Conservation (phyloP, 768 basidiomycete genomes). For the Neoboletus brunneissimus region DNA sequence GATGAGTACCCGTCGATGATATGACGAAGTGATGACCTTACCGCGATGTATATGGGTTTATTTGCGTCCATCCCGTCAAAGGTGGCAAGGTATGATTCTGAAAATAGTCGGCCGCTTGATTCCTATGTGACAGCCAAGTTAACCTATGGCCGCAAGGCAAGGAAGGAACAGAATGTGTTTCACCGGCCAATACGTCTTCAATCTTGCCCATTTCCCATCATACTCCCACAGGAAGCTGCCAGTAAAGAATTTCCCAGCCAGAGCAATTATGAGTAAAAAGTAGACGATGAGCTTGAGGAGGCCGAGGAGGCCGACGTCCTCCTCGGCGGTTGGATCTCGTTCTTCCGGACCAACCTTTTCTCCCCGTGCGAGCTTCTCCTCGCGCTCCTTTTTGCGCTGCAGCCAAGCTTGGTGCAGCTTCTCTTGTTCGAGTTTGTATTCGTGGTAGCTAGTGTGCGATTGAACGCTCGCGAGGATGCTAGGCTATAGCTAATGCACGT, state of each 20-base stretch:
- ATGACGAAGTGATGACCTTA: slow-evolving; percentile 36
- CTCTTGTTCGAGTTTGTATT: slow-evolving; percentile 62
- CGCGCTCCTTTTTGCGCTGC: slow-evolving; percentile 66
- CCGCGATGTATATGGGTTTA: slow-evolving; percentile 82
- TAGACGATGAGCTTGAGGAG: slow-evolving; percentile 69
- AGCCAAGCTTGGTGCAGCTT: slow-evolving; percentile 61
- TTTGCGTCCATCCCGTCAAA: slow-evolving; percentile 69
- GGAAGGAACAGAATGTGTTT: slow-evolving; percentile 11
- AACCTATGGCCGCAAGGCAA: background rate
- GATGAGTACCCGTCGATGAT: slow-evolving; percentile 4
- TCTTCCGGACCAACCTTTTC: slow-evolving; percentile 72
- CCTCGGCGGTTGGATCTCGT: slow-evolving; percentile 66
- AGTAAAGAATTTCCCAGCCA: slow-evolving; percentile 81
- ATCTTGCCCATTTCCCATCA: slow-evolving; percentile 56
- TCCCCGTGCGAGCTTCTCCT: slow-evolving; percentile 70
- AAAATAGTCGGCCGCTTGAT: slow-evolving; percentile 67
- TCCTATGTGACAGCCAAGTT: slow-evolving; percentile 27
- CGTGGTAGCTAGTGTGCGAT: slow-evolving; percentile 50
- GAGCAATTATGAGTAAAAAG: slow-evolving; percentile 46
- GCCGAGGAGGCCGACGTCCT: slow-evolving; percentile 61
- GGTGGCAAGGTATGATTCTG: slow-evolving; percentile 59
- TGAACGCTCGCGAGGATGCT: slow-evolving; percentile 1
- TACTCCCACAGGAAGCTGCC: slow-evolving; percentile 88
- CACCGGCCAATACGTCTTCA: slow-evolving; percentile 67
- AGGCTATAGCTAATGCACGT: slow-evolving; percentile 31